A percentile compares a stretch with the other conserved stretches of the same genome.
phyloP scores from a whole-genome alignment of 192 early-diverging fungal species.

The Backusella sp. region DNA sequence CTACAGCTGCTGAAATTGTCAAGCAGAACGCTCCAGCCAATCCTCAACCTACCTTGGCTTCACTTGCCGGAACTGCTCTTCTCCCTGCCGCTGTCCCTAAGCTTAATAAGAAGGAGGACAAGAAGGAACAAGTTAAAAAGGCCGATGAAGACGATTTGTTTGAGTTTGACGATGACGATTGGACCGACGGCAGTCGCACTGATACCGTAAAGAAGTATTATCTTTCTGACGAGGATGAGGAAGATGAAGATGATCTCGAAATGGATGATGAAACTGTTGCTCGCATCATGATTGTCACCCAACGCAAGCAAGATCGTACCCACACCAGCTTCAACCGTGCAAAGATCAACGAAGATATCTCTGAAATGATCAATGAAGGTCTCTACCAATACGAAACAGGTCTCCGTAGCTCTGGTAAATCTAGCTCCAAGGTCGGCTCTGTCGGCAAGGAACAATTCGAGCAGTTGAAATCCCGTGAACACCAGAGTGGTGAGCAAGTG shows the following conservation, averaged over 20 bases:
- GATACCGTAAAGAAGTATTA: constrained; percentile 53
- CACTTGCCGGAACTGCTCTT: constrained; percentile 20
- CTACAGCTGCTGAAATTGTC: constrained; percentile 17
- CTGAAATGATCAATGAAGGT: constrained; percentile 94
- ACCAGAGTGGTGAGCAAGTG: constrained; percentile 24
- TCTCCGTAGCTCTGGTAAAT: constrained; percentile 33
- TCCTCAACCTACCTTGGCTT: constrained; percentile 21
- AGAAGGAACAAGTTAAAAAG: neutral
- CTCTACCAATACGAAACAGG: constrained; percentile 88
- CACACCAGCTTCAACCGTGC: constrained; percentile 79
- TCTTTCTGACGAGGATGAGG: constrained; percentile 44
- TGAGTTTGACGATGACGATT: constrained; percentile 81
- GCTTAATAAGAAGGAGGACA: neutral
- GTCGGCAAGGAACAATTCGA: constrained; percentile 60
- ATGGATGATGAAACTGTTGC: constrained; percentile 89
- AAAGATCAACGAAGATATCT: constrained; percentile 76
- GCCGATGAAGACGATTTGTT: constrained; percentile 72
- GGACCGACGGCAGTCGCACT: constrained; percentile 51
- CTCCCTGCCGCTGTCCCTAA: constrained; percentile 5
- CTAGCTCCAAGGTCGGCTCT: constrained; percentile 58
- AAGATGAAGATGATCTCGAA: constrained; percentile 78
- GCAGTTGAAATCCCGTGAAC: constrained; percentile 41
- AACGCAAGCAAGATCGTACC: constrained; percentile 65
- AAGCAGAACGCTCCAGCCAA: constrained; percentile 17
- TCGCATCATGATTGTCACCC: constrained; percentile 90